A percentile compares a stretch with the other conserved stretches of the same genome.
Conservation (phyloP, 2,329 filamentous ascomycete species). For the Pseudogymnoascus sp. region DNA sequence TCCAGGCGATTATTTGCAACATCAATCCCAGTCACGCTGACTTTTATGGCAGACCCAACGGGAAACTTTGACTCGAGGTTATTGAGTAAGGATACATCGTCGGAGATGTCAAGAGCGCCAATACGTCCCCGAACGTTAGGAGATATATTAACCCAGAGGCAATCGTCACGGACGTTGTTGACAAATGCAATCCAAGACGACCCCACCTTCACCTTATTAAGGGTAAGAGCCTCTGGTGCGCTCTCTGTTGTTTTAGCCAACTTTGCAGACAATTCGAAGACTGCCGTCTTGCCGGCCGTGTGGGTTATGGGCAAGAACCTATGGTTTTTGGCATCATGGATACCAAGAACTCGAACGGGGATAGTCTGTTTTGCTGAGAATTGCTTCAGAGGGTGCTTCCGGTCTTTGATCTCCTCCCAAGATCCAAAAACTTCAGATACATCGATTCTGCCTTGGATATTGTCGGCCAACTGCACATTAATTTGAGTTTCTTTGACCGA, state of each 20-base stretch:
- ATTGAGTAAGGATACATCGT: slow-evolving; percentile 71
- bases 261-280: slow-evolving; percentile 83
- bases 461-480: slow-evolving; percentile 81
- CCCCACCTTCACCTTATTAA: slow-evolving; percentile 65
- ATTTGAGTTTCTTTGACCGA: slow-evolving; percentile 86
- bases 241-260: slow-evolving; percentile 44
- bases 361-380: slow-evolving; percentile 66
- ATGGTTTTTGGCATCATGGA: slow-evolving; percentile 85
- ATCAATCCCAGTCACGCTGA: slow-evolving; percentile 69
- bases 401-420: slow-evolving; percentile 78
- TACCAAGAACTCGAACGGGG: slow-evolving; percentile 68
- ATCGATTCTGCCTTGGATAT: slow-evolving; percentile 86
- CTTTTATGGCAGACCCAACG: slow-evolving; percentile 76
- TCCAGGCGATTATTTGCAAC: slow-evolving; percentile 66
- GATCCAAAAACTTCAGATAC: slow-evolving; percentile 82
- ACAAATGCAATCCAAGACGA: slow-evolving; percentile 73
- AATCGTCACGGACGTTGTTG: slow-evolving; percentile 76
- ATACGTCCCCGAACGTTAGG: slow-evolving; percentile 82
- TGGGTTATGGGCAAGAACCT: slow-evolving; percentile 88
- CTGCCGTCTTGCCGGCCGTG: slow-evolving; percentile 64
- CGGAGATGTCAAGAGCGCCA: slow-evolving; percentile 72
- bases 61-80: slow-evolving; percentile 76
- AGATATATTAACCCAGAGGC: slow-evolving; percentile 83
- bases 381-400: slow-evolving; percentile 67
- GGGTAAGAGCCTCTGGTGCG: slow-evolving; percentile 54